Evolutionary conservation across 2,329 filamentous ascomycete genomes (phyloP), one percentile per base, ranked within the genome.

Genomic region (Hymenoscyphus scutula): DNA sequence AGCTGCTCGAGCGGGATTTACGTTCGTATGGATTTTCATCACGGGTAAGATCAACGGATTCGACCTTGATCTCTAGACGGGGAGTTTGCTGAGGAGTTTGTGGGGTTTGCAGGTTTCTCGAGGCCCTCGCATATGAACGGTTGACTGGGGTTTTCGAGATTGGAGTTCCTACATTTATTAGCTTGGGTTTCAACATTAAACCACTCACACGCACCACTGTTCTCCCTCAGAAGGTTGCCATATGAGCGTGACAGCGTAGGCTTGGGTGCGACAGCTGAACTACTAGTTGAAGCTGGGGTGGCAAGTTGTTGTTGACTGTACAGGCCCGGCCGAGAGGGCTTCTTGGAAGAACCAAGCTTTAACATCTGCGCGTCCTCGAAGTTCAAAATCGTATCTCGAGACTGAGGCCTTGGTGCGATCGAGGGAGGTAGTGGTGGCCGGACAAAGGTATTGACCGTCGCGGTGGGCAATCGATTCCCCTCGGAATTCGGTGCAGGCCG

Each of bases 11-110:
- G 17, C 68, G 62, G 27, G 63, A 65, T 7, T 61, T 53, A 25
- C 48, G 60, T 25, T 57, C 45, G 55, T 60, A 63, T 27, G 17
- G 61, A 57, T 65, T 45, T 51, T 69, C 65, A 54, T 74, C 73
- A 3, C 67, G 68, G 32, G 73, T 74, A 19, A 75, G 60, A 62
- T 75, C 73, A 30, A 75, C 65, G 0, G 72, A 69, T 38, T 74
- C 71, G n/a, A 73, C 54, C 68, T 68, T 54, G 59, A 34, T 37
- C 63, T 65, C 48, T 51, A 60, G 27, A 53, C 62, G 67, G 56
- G 70, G 67, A 58, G 66, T 73, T 68, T 65, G 72, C 69, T 61
- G 70, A 53, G 66, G 76, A 58, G 66, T 76, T 68, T 70, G 74
- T 62, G 70, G 75, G 64, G 65, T 71, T 56, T 67, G 70, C 29